Percentiles rank a stretch among this genome's conserved stretches.
Evolutionary conservation across 179 eudicot species (phyloP).

Genomic region (Gypsophila paniculata): DNA sequence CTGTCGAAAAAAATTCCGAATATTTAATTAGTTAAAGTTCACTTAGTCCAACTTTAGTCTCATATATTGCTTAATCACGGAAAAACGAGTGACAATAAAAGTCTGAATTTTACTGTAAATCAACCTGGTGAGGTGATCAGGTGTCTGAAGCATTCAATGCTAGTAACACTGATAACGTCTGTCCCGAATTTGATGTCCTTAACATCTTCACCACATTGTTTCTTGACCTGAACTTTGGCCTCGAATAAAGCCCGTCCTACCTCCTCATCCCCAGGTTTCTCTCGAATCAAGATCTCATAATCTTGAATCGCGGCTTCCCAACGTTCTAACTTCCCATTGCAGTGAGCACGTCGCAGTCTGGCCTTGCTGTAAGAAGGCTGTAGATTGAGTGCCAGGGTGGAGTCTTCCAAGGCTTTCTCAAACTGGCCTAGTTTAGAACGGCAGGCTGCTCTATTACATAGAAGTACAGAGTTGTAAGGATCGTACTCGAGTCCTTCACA

Average conservation of each 20-base stretch:
- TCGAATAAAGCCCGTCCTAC: conserved; percentile 39
- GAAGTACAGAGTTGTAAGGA: conserved; percentile 46
- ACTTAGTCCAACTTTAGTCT: too few relatives aligned
- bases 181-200: conserved; percentile 31
- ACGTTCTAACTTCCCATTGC: conserved; percentile 52
- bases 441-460: conserved; percentile 73
- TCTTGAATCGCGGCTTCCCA: conserved; percentile 63
- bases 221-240: conserved; percentile 26
- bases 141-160: conserved; percentile 36
- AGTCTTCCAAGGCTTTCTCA: conserved; percentile 64
- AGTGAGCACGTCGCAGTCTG: conserved; percentile 60
- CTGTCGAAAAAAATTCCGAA: conserved; percentile 12
- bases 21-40: not conserved
- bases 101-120: not conserved
- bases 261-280: conserved; percentile 45
- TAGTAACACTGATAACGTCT: conserved; percentile 33
- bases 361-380: conserved; percentile 63
- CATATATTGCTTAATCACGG: not conserved
- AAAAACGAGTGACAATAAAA: not conserved
- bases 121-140: conserved; percentile 41
- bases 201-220: conserved; percentile 29
- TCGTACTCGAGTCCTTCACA: conserved; percentile 58
- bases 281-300: conserved; percentile 48
- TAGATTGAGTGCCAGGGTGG: conserved; percentile 45
- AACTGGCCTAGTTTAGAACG: conserved; percentile 51